Percentiles rank a stretch among this genome's conserved stretches.
These are phyloP conservation scores for Xylariales sp. DNA, from an alignment of 2,329 filamentous ascomycete species.

Conservation along the genomic window DNA sequence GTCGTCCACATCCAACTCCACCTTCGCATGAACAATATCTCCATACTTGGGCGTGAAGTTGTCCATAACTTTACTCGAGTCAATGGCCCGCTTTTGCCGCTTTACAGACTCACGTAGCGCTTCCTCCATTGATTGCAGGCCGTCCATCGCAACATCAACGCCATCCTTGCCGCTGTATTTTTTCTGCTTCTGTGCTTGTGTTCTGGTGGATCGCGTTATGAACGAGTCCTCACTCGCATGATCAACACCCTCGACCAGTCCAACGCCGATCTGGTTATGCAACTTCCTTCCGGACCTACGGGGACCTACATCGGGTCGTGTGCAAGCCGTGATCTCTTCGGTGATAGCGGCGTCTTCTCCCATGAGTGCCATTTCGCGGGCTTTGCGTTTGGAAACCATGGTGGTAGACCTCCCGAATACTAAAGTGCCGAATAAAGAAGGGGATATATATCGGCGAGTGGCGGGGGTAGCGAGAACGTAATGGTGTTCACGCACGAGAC, in stretches of 20 bases:
- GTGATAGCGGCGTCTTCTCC: conserved; percentile 7
- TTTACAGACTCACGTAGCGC: conserved; percentile 38
- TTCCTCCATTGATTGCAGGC: conserved; percentile 45
- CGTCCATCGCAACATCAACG: conserved; percentile 35
- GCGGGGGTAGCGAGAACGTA: conserved; percentile 11
- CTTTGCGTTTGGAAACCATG: conserved; percentile 38
- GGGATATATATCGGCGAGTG: conserved; percentile 11
- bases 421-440: background rate
- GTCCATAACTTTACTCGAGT: conserved; percentile 29
- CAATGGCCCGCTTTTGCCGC: conserved; percentile 41
- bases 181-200: conserved; percentile 2
- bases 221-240: background rate
- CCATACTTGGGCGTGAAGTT: no score
- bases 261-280: background rate
- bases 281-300: conserved; percentile 7
- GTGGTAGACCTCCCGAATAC: conserved; percentile 4
- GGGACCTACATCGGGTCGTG: conserved; percentile 1
- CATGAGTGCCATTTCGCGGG: conserved; percentile 15
- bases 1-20: no score
- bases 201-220: background rate
- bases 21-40: no score
- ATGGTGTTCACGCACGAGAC: conserved; percentile 7
- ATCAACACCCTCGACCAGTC: background rate
- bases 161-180: conserved; percentile 16
- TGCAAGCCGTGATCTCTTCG: conserved; percentile 5